Evolutionary conservation across 2,329 filamentous ascomycete species (phyloP).

Genomic region (Cryphonectria nitschkei): DNA sequence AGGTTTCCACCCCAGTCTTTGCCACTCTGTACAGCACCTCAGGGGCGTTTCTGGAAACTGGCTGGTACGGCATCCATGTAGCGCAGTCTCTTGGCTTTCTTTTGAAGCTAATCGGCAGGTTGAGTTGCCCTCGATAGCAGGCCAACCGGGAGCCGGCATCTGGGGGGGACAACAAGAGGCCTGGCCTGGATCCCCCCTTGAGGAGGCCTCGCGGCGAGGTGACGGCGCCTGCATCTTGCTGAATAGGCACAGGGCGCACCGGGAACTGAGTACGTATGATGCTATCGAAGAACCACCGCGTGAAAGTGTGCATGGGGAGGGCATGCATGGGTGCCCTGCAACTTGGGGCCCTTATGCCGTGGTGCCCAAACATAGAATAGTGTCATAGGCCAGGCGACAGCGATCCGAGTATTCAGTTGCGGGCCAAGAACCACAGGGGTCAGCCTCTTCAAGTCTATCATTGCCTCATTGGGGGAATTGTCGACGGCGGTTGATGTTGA

Average conservation of each 20-base stretch:
- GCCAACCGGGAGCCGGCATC: neutral
- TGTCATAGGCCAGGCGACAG: neutral
- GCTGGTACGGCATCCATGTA: neutral
- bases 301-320: neutral
- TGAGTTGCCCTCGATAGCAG: neutral
- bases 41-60: constrained; percentile 3
- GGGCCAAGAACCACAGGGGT: neutral
- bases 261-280: neutral
- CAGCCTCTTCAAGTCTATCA: neutral
- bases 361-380: neutral
- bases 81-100: neutral
- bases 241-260: neutral
- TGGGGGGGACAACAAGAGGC: neutral
- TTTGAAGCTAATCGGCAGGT: neutral
- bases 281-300: neutral
- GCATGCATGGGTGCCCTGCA: neutral
- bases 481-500: neutral
- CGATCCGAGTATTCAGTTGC: neutral
- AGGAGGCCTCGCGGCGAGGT: neutral
- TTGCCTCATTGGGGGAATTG: neutral
- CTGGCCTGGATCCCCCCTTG: neutral
- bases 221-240: neutral
- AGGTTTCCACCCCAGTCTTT: neutral
- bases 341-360: neutral
- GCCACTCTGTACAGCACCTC: neutral